Evolutionary conservation across 176 grass and related monocot species (phyloP), one percentile per base, ranked within the genome.

Genomic region (Avena sativa): DNA sequence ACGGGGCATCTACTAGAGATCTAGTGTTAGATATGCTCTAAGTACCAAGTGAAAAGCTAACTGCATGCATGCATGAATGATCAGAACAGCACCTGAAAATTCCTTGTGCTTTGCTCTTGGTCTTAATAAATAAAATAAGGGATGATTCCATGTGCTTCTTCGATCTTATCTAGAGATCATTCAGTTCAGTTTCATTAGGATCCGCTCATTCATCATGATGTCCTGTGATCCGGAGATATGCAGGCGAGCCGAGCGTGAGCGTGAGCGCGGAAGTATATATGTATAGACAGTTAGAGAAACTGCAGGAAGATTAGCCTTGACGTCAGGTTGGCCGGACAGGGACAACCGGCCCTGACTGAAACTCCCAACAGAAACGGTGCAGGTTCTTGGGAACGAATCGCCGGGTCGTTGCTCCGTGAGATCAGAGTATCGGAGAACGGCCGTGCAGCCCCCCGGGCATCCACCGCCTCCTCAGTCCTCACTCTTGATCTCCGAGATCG

Each of bases 261-360:
- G 3, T 44, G 50, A 19, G 43, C 4, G 38, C n/a, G 16, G 60
- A 48, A 14, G 11, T 57, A 43, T 43, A 40, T 40, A 43, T 38
- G 5, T 38, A 38, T 43, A 28, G 19, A 50, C 32, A 9, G 75
- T 20, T 44, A 26, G 14, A 20, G 10, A 19, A 20, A 72, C 53
- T 28, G 76, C 19, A 40, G 10, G 17, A 4, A 9, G 26, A 76
- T 76, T 17, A 36, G 50, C n/a, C 25, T 49, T 10, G 6, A 67
- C 80, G 80, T 90, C 85, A 84, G 74, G 19, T 36, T 38, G 36
- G 8, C 65, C 46, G 79, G 63, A 78, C 84, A 67, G 21, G 63
- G 19, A 68, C 46, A 90, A 73, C 84, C 51, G 85, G 74, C 69
- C 83, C 70, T 90, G 79, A 72, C 63, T 9, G 44, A 19, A 76